Percentiles rank a stretch among this genome's conserved stretches.
These are phyloP conservation scores for Phlyctochytrium arcticum DNA, from an alignment of 192 early-diverging fungal genomes.

Conservation along the genomic window DNA sequence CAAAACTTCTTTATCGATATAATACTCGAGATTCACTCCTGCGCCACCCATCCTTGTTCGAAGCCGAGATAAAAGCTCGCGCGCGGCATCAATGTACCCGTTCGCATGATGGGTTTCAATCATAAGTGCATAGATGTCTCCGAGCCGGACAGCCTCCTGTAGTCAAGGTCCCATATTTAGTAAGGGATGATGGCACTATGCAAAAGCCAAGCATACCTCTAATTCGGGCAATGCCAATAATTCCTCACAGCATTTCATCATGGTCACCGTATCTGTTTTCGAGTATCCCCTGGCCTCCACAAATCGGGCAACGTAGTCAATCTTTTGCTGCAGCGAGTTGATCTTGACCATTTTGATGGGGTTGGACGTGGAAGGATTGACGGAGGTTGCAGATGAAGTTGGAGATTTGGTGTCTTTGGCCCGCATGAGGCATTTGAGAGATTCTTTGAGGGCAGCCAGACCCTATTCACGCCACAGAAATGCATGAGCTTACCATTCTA, in stretches of 20 bases:
- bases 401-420: conserved; percentile 20
- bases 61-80: conserved; percentile 29
- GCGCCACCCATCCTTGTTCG: conserved; percentile 19
- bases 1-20: conserved; percentile 20
- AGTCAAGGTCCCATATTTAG: neutral
- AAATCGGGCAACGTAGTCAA: conserved; percentile 36
- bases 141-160: conserved; percentile 38
- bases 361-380: neutral
- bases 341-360: neutral
- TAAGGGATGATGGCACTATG: neutral
- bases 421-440: conserved; percentile 32
- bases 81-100: conserved; percentile 36
- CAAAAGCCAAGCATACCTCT: conserved; percentile 31
- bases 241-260: conserved; percentile 39
- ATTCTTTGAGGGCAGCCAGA: conserved; percentile 45
- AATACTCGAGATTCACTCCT: conserved; percentile 38
- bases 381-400: neutral
- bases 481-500: neutral
- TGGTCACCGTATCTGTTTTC: conserved; percentile 31
- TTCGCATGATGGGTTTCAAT: conserved; percentile 38
- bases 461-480: conserved; percentile 22
- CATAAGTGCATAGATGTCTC: conserved; percentile 54
- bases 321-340: conserved; percentile 7
- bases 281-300: conserved; percentile 30
- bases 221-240: conserved; percentile 41